Base-by-base conservation (phyloP, 768 basidiomycete species). In the Pleurotus tuoliensis region DNA sequence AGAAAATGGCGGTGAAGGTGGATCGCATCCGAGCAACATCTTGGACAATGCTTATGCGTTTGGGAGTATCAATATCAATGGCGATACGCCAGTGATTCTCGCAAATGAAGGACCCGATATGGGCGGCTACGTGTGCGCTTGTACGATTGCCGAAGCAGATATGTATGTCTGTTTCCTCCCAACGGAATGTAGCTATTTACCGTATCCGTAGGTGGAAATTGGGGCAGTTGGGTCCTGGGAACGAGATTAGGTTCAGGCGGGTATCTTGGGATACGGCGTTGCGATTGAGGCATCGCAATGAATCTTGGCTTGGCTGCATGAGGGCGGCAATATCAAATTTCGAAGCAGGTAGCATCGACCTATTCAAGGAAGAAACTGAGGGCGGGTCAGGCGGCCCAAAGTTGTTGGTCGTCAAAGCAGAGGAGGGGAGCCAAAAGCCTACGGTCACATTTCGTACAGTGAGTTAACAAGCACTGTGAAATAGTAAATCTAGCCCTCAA, bases 11-110 rank as follows among this genome's bases (percentile, higher is more conserved):
- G 86, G 86, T 0, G 80, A 87, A 58, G 87, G 86, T 1, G 87
- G 86, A 0, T 80, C 82, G 13, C 87, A 88, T 62, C 85, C 86
- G 0, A 81, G 80, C 40, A 88, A 88, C 59, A 83, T 87, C 37
- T 74, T 86, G 16, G 82, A 86, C 57, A 84, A 83, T 46, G 82
- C 78, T 3, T 86, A 86, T 60, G 77, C 78, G 0, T 63, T 71
- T 20, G 84, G 83, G 4, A 71, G 78, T 1, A 61, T 87, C 57
- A 86, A 87, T 61, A 56, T 86, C 52, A 88, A 88, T 60, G 86
- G 86, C 1, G 86, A 88, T 63, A 86, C 84, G 0, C 86, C 87
- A 0, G 83, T 87, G 2, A 79, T 87, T n/a, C 68, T 87, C 50
- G 76, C 77, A 3, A 75, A 76, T 24, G 87, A 87, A 62, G 82